These are phyloP conservation scores for Naganishia albida DNA, from an alignment of 1,284 basidiomycete species.

Conservation along the genomic window DNA sequence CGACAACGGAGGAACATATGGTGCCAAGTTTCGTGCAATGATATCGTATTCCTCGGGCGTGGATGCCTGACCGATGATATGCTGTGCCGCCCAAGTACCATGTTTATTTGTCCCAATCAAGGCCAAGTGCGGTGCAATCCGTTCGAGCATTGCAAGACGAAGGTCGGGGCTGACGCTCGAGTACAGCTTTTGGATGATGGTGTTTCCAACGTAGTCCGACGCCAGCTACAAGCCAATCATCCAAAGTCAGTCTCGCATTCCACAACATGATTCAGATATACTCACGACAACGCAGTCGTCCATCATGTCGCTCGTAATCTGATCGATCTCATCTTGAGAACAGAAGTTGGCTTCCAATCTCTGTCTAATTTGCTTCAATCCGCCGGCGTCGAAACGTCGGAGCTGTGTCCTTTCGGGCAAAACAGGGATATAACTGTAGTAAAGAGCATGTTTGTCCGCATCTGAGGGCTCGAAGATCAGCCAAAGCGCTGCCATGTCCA, in stretches of 20 bases:
- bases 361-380: slow-evolving; percentile 90
- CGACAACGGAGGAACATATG: slow-evolving; percentile 90
- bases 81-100: slow-evolving; percentile 99
- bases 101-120: slow-evolving; percentile 99
- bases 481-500: background rate
- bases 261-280: background rate
- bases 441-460: slow-evolving; percentile 79
- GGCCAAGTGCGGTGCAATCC: slow-evolving; percentile 89
- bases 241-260: background rate
- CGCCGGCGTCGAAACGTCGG: slow-evolving; percentile 88
- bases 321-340: slow-evolving; percentile 83
- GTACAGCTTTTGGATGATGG: slow-evolving; percentile 94
- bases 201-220: slow-evolving; percentile 99
- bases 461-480: slow-evolving; percentile 56
- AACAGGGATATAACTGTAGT: slow-evolving; percentile 87
- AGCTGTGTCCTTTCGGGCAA: slow-evolving; percentile 74
- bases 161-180: slow-evolving; percentile 79
- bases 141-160: slow-evolving; percentile 86
- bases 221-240: slow-evolving; percentile 68
- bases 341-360: slow-evolving; percentile 79
- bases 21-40: slow-evolving; percentile 80
- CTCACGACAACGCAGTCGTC: slow-evolving; percentile 61
- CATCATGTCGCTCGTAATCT: slow-evolving; percentile 82
- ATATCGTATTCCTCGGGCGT: slow-evolving; percentile 83
- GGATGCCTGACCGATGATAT: slow-evolving; percentile 94